Base-by-base conservation (phyloP, 2,329 filamentous ascomycete species). In the Blastomyces parvus region DNA sequence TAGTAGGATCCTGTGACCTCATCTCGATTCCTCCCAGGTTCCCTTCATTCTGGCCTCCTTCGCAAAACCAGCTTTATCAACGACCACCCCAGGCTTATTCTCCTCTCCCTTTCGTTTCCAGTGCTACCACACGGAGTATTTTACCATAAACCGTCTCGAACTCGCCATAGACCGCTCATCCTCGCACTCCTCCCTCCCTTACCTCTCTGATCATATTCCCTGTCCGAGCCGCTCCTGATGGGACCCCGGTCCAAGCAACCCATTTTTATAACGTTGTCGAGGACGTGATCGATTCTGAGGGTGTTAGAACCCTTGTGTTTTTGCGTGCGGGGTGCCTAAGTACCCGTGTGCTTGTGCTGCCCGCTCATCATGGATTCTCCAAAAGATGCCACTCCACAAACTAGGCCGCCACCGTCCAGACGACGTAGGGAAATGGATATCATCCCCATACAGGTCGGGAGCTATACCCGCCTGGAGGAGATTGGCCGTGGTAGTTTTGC, bases 401-500 rank as follows among this genome's bases (percentile, higher is more conserved):
- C 73, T 68, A 75, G 78, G 67, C 73, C 77, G 68, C 76, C 74
- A 44, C 74, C 76, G 69, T 74, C 76, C 58, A 74, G 73, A 44
- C 17, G 55, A 7, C 60, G 73, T 67, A 59, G 63, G 65, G 66
- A 71, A 65, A 61, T 66, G 65, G 67, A 71, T 67, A 63, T 69
- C 64, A 64, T 70, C 52, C 66, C 68, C 64, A 73, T 79, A 69
- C 70, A 74, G 56, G 82, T 94, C 70, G 90, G 91, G 69, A 86
- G 88, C 72, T 97, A 95, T 77, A 84, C 84, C 70, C 87, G 93
- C 71, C 85, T 91, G 70, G 87, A 89, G 69, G 90, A 97, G 79
- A 97, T 97, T 74, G 94, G 94, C 67, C 94, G 94, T 79, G 94
- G 94, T 66, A 97, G 94, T 80, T 99, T 97, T 81, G 94, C 94